Base-by-base conservation (phyloP, 495 filamentous ascomycete genomes). In the Penicillium canariense region DNA sequence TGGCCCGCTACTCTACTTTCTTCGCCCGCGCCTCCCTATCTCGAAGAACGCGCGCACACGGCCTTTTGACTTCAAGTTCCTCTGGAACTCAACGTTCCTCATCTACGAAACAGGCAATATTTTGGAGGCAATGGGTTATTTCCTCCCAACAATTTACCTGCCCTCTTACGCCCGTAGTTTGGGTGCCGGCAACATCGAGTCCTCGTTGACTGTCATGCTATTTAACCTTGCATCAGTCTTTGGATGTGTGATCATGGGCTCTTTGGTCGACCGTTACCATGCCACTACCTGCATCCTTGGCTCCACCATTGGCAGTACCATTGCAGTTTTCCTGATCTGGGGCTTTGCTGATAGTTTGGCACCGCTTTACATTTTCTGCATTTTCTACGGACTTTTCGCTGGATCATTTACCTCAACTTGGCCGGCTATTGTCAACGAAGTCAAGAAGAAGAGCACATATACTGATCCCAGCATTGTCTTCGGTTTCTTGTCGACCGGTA, bases 301-400 rank as follows among this genome's bases (percentile, higher is more conserved):
- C 1, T 81, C 79, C 0, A 76, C 81, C 1, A 46, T 79, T 6
- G 84, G 83, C 1, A 75, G 80, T 11, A 71, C 79, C 4, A 26
- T 82, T 9, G 72, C 78, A 0, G 78, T 86, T 0, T 85, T 89
- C 56, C 18, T 87, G n/a, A 60, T 88, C 36, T 89, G 87, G 85
- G 86, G 85, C 0, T 66, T 88, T 14, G 70, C 83, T 0, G 68
- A 65, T 0, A 73, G 67, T 5, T 51, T 85, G 10, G 62, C 81
- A 0, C 69, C 79, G 20, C 64, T 88, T 22, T 83, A 81, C 49
- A 50, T 81, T 11, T 88, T 88, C 54, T 77, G 74, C 27, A 55
- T 89, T 10, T 55, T 81, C 4, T 88, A 85, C 54, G 87, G 87
- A 5, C 61, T 87, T 1, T 87, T 85, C 55, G 85, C 82, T 0